Conservation (phyloP, 75 land plant species). For the Cunninghamia lanceolata region DNA sequence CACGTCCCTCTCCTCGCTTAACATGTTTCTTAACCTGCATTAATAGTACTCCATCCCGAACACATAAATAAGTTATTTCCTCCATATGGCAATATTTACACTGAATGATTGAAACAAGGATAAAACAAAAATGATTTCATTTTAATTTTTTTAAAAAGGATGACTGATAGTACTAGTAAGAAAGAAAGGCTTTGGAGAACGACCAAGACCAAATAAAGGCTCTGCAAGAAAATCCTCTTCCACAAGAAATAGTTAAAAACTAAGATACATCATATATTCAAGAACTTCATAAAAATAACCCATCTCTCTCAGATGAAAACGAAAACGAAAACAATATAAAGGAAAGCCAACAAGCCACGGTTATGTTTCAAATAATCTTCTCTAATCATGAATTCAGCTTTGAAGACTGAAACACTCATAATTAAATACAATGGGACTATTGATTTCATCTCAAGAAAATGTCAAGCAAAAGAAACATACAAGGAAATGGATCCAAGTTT, state of each 20-base stretch:
- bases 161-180: background rate
- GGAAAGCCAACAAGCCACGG: background rate
- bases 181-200: background rate
- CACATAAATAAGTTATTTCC: background rate
- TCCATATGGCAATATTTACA: background rate
- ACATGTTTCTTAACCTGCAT: conserved; percentile 96
- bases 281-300: background rate
- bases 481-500: background rate
- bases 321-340: background rate
- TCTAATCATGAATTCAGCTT: background rate
- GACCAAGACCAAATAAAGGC: background rate
- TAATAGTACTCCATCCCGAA: background rate
- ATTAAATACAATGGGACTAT: background rate
- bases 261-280: background rate
- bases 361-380: background rate
- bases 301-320: background rate
- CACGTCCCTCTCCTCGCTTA: conserved; percentile 77
- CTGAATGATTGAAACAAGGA: background rate
- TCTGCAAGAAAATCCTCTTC: background rate
- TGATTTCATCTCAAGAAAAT: background rate
- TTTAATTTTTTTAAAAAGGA: background rate
- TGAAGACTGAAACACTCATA: background rate
- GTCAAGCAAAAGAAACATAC: background rate
- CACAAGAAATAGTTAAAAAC: background rate
- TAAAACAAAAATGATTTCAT: background rate